Evolutionary conservation across 768 basidiomycete species (phyloP).

Genomic region (Hygrophorus pudorinus): DNA sequence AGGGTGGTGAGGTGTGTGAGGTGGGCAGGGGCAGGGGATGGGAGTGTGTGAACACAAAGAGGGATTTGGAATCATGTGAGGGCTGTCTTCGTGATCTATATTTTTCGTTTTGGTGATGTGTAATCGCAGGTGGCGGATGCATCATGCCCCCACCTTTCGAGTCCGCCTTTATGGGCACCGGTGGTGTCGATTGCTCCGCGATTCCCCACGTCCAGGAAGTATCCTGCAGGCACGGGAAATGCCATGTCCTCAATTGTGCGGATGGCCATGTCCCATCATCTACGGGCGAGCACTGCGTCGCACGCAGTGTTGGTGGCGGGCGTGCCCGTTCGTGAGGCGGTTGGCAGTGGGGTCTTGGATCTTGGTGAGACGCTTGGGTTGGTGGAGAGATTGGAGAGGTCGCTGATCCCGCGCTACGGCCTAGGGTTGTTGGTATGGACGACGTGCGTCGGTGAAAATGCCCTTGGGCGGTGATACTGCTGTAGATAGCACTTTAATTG

Average conservation of each 20-base stretch:
- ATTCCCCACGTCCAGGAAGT: neutral
- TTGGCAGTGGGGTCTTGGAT: no score
- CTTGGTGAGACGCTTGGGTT: no score
- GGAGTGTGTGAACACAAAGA: constrained; percentile 5
- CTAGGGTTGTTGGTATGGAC: no score
- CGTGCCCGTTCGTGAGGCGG: no score
- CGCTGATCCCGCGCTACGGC: no score
- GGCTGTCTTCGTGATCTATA: neutral
- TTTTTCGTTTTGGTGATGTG: neutral
- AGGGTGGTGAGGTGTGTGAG: neutral
- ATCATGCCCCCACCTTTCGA: neutral
- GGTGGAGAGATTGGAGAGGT: no score
- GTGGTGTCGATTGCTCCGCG: constrained; percentile 3
- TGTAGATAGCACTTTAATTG: no score
- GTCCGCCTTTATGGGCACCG: no score
- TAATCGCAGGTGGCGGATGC: constrained; percentile 4
- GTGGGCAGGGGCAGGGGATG: neutral
- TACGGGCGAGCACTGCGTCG: neutral
- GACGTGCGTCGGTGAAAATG: no score
- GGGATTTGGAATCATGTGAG: constrained; percentile 3
- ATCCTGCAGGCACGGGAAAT: neutral
- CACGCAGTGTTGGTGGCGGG: neutral
- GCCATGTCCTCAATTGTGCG: neutral
- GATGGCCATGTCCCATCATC: neutral
- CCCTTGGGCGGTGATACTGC: no score